Percentiles rank a stretch among this genome's conserved stretches.
Evolutionary conservation across 2,329 filamentous ascomycete genomes (phyloP).

Genomic region (Pseudogymnoascus destructans): DNA sequence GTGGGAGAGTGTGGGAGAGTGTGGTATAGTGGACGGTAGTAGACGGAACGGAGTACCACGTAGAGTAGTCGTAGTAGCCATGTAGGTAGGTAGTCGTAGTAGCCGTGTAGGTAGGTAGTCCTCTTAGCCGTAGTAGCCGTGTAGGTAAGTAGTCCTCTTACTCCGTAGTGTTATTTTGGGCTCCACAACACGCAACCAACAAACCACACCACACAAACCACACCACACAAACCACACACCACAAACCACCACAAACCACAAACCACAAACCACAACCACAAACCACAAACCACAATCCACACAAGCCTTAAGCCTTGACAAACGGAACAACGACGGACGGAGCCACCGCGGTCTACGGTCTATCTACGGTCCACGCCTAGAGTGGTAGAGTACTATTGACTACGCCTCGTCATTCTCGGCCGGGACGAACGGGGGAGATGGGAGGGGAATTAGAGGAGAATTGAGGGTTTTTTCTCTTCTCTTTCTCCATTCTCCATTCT

Average conservation of each 20-base stretch:
- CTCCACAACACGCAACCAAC: not conserved
- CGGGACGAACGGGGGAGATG: not conserved
- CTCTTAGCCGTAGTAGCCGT: not conserved
- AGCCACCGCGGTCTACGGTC: not conserved
- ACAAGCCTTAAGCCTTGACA: not conserved
- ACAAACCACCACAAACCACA: not conserved
- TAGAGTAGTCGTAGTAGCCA: not conserved
- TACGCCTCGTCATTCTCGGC: constrained; percentile 2
- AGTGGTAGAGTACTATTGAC: not conserved
- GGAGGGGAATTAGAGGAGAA: not conserved
- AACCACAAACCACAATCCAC: not conserved
- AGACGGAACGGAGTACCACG: not conserved
- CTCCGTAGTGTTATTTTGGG: not conserved
- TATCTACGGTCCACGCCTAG: not conserved
- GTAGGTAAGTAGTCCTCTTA: not conserved
- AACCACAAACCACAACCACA: not conserved
- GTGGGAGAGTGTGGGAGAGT: too few species aligned
- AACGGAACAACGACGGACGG: not conserved
- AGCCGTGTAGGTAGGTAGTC: not conserved
- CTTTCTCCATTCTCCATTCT: not conserved
- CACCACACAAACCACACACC: too few species aligned
- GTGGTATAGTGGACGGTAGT: not conserved
- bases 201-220: not conserved
- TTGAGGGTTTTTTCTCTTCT: not conserved
- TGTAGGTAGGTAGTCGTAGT: not conserved